Evolutionary conservation across 164 flowering plant genomes (phyloP), one percentile per base, ranked within the genome.

Genomic region (Magnolia kwangsiensis): DNA sequence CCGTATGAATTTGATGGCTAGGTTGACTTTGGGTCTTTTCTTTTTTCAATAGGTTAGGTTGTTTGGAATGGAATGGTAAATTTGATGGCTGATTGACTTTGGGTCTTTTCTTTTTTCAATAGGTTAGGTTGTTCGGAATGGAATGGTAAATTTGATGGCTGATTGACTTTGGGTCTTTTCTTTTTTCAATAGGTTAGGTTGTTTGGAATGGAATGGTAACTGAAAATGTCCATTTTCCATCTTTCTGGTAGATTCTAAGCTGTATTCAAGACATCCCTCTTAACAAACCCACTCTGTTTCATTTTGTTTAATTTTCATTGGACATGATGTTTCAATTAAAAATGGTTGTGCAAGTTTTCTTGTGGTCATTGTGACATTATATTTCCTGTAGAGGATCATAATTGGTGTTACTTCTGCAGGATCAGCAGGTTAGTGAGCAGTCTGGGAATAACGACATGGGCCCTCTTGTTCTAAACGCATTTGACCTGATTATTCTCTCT

Each of bases 401-500:
- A 72, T 45, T 70, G n/a, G 24, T 74, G 58, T 49, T 67, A 8
- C 24, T 61, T 37, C 80, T 82, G 78, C 77, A 91, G 98, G 94
- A 92, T 74, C 86, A 80, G 75, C 78, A 61, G 67, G 75, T 80
- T 18, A 78, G 80, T 55, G 88, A 84, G 75, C 89, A 80, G 66
- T 16, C 75, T 67, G 83, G 83, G 18, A 89, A 82, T 78, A 91
- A 85, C 70, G 88, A 91, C 58, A 76, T 69, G 76, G 90, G 90
- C 74, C 99, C 99, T 27, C 79, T 96, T 79, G 78, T 74, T 79
- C 91, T 96, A 19, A 90, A 94, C 82, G 99, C 99, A 68, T 96
- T 96, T 83, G 98, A 96, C 87, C 82, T 96, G 67, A 94, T 96
- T 76, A 89, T 92, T 84, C 91, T 96, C 37, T 96, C 99, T 63